Evolutionary conservation across 768 basidiomycete species (phyloP).

Genomic region (Paxillus ammoniavirescens): DNA sequence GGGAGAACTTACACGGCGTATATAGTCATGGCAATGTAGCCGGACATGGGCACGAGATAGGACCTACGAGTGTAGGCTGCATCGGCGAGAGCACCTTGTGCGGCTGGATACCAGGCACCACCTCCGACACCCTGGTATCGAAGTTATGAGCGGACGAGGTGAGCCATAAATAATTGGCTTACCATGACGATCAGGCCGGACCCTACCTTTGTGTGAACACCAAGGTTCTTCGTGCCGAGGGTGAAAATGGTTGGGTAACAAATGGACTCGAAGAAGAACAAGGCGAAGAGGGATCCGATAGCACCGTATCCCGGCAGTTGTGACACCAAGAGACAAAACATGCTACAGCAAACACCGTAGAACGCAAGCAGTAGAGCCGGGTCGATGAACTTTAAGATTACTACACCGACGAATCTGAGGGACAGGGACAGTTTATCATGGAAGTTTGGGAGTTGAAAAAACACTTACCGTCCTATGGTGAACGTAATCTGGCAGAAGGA

Average conservation of each 20-base stretch:
- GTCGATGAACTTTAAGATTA: conserved; percentile 60
- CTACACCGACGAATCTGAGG: conserved; percentile 58
- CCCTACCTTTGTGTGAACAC: conserved; percentile 57
- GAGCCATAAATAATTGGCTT: background rate
- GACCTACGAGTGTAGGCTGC: conserved; percentile 47
- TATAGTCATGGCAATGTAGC: conserved; percentile 55
- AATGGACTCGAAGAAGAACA: conserved; percentile 78
- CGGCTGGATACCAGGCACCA: conserved; percentile 68
- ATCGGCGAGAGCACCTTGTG: conserved; percentile 57
- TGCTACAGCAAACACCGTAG: conserved; percentile 50
- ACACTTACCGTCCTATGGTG: conserved; percentile 52
- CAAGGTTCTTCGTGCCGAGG: conserved; percentile 62
- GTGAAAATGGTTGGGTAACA: conserved; percentile 73
- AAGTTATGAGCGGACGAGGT: background rate
- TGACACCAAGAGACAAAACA: conserved; percentile 52
- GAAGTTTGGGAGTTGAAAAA: background rate
- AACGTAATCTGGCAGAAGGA: conserved; percentile 74
- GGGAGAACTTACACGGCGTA: conserved; percentile 50
- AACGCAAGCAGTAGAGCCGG: conserved; percentile 59
- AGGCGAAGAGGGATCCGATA: conserved; percentile 56
- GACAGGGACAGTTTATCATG: conserved; percentile 13
- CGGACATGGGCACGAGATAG: conserved; percentile 59
- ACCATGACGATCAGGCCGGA: conserved; percentile 67
- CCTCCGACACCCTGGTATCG: conserved; percentile 52
- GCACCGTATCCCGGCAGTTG: conserved; percentile 52